Conservation (phyloP, 305 asterid genomes). For the Fraxinus platypoda region DNA sequence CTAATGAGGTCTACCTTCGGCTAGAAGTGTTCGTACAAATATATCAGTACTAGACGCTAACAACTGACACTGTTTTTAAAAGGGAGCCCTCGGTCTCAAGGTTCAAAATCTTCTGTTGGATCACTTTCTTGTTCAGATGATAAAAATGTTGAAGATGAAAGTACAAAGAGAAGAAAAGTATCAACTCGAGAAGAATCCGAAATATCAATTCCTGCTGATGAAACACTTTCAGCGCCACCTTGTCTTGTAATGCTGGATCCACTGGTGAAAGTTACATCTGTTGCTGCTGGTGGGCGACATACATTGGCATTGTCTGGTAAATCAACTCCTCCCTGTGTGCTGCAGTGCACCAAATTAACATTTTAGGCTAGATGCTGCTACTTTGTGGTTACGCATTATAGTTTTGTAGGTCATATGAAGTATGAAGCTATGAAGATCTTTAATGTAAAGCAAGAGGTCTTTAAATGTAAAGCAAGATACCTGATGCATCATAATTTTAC, state of each 20-base stretch:
- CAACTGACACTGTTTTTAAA: slow-evolving; percentile 21
- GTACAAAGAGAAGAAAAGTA: slow-evolving; percentile 47
- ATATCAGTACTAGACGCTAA: slow-evolving; percentile 20
- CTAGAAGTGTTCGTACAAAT: background rate
- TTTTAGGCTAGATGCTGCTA: slow-evolving; percentile 23
- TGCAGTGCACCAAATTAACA: slow-evolving; percentile 14
- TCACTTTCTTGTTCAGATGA: slow-evolving; percentile 35
- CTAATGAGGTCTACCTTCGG: background rate
- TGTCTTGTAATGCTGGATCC: slow-evolving; percentile 56
- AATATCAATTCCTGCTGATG: slow-evolving; percentile 42
- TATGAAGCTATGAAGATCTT: slow-evolving; percentile 49
- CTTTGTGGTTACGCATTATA: slow-evolving; percentile 44
- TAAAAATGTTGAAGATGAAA: slow-evolving; percentile 45
- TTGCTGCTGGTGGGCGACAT: slow-evolving; percentile 83
- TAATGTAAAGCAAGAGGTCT: slow-evolving; percentile 52
- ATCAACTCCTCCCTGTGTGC: slow-evolving; percentile 19
- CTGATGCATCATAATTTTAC: slow-evolving; percentile 64
- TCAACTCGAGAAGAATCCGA: slow-evolving; percentile 42
- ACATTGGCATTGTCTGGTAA: slow-evolving; percentile 64
- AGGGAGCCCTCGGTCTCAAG: slow-evolving; percentile 39
- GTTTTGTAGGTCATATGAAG: slow-evolving; percentile 64
- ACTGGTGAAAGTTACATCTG: slow-evolving; percentile 57
- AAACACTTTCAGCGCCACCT: slow-evolving; percentile 64
- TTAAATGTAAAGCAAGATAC: slow-evolving; percentile 43
- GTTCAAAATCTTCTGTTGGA: slow-evolving; percentile 30